Conservation (phyloP, 495 filamentous ascomycete species). For the Lichenothelia convexa region DNA sequence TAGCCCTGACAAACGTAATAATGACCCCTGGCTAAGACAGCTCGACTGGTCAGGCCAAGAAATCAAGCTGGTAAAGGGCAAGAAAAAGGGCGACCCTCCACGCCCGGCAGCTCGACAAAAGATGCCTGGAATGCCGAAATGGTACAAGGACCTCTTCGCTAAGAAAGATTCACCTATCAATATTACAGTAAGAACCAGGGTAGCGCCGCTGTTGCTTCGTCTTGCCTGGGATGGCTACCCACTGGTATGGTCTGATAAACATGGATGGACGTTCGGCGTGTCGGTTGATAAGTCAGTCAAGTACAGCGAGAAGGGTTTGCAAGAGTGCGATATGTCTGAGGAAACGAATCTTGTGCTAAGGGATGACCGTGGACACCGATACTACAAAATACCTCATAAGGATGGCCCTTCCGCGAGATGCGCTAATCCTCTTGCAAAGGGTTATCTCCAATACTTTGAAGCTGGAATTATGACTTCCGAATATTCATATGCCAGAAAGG, state of each 20-base stretch:
- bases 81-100: constrained; percentile 64
- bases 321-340: constrained; percentile 55
- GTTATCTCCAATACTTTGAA: constrained; percentile 81
- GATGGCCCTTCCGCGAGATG: constrained; percentile 78
- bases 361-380: constrained; percentile 45
- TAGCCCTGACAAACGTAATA: constrained; percentile 42
- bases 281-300: constrained; percentile 39
- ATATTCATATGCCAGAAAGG: constrained; percentile 77
- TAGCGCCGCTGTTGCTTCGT: constrained; percentile 71
- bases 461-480: constrained; percentile 72
- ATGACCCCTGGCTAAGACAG: constrained; percentile 80
- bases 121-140: constrained; percentile 81
- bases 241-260: constrained; percentile 77
- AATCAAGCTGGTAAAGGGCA: constrained; percentile 76
- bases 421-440: constrained; percentile 71
- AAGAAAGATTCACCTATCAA: constrained; percentile 44
- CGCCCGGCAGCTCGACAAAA: constrained; percentile 71
- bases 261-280: constrained; percentile 84
- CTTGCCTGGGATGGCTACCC: constrained; percentile 81
- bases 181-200: constrained; percentile 71
- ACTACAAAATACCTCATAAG: constrained; percentile 93
- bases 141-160: constrained; percentile 82
- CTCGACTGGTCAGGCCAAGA: constrained; percentile 92
- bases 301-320: constrained; percentile 52
- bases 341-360: constrained; percentile 45